Base-by-base conservation (phyloP, 345 rosid genomes). In the Melastoma malabathricum region DNA sequence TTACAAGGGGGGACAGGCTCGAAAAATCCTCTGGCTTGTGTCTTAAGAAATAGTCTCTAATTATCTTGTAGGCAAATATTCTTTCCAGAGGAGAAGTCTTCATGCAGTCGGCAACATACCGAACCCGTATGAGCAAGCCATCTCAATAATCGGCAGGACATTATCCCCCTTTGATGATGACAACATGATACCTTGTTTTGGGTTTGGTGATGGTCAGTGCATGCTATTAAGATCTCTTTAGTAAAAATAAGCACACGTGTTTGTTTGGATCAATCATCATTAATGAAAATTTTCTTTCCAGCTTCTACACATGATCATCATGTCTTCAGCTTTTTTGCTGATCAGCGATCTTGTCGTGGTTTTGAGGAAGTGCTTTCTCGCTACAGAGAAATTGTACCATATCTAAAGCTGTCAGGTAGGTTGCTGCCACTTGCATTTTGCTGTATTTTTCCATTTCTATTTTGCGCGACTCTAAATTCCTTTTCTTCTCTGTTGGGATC, bases 141-240 rank as follows among this genome's bases (percentile, higher is more conserved):
- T 90, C 62, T 90, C 98, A 10, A 86, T 90, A 43, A 84, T 90
- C 43, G 98, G 98, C 15, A 84, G 59, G 7, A 78, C 96, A 62
- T 64, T 90, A 68, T 76, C 92, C 58, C 83, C 92, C 39, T 90
- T 90, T 57, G 98, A 90, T 70, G 98, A 90, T 46, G 98, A 90
- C 68, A 86, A 72, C 61, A 75, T 84, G 66, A 86, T 90, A 66
- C 98, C 98, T 46, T 90, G 98, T 84, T 82, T 86, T 14, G 98
- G 98, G 56, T 90, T 90, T 73, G 98, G 98, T 2, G 98, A 90
- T 52, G 86, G 98, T 90, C 54, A 80, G 86, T 27, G 79, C 81
- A 83, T 58, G 78, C 80, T 66, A 9, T 38, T 52, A 45, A n/a
- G 39, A 18, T 58, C 38, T 3, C 23, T 63, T 48, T 14, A 45